Conservation (phyloP, 345 rosid genomes). For the Populus alba region DNA sequence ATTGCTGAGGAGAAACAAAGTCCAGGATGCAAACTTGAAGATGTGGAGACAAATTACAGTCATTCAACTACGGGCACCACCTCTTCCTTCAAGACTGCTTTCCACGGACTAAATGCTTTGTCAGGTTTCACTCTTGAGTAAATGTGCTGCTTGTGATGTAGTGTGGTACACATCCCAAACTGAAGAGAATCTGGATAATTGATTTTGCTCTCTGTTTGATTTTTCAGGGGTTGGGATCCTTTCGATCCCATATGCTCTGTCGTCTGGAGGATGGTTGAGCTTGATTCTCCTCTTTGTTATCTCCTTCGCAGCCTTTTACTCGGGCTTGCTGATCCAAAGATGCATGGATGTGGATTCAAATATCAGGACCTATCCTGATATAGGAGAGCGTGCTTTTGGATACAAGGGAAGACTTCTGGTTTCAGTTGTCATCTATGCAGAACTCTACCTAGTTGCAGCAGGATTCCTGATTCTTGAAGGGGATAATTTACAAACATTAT, state of each 20-base stretch:
- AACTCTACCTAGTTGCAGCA: slow-evolving; percentile 76
- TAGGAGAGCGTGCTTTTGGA: slow-evolving; percentile 82
- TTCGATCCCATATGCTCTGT: slow-evolving; percentile 76
- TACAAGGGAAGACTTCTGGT: slow-evolving; percentile 53
- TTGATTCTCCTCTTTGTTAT: slow-evolving; percentile 54
- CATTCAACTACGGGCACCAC: slow-evolving; percentile 21
- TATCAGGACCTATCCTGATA: slow-evolving; percentile 75
- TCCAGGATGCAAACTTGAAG: slow-evolving; percentile 15
- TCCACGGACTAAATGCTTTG: slow-evolving; percentile 63
- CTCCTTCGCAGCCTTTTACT: slow-evolving; percentile 59
- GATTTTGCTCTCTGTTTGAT: neutral
- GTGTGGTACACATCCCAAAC: too few relatives aligned
- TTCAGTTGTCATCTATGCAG: slow-evolving; percentile 60
- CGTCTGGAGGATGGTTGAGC: slow-evolving; percentile 94
- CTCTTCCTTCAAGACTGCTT: slow-evolving; percentile 51
- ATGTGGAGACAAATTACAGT: slow-evolving; percentile 25
- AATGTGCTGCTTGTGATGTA: neutral
- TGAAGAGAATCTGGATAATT: neutral
- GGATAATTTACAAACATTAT: slow-evolving; percentile 64
- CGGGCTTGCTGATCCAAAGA: slow-evolving; percentile 66
- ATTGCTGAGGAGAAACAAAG: slow-evolving; percentile 8
- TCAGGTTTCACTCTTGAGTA: slow-evolving; percentile 43
- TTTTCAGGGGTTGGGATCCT: slow-evolving; percentile 83
- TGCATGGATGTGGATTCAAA: slow-evolving; percentile 71
- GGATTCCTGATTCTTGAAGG: slow-evolving; percentile 92